These are phyloP conservation scores for Colletotrichum sp. DNA, from an alignment of 2,329 filamentous ascomycete genomes.

Conservation along the genomic window DNA sequence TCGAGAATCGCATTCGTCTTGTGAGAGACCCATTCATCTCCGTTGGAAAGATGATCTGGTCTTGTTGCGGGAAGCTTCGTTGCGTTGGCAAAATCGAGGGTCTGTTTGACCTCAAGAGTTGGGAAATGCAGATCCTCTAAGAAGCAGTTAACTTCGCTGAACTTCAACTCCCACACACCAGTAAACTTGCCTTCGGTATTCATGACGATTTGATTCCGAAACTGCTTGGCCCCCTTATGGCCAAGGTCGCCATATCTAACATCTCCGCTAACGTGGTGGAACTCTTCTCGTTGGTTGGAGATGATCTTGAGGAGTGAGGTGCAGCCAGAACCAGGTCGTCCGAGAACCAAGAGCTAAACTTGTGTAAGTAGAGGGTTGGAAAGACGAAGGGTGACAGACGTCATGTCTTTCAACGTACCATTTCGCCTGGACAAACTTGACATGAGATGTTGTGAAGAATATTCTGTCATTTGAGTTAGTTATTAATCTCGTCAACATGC, in stretches of 20 bases:
- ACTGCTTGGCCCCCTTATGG: slow-evolving; percentile 26
- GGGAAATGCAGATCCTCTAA: slow-evolving; percentile 69
- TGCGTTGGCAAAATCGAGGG: slow-evolving; percentile 69
- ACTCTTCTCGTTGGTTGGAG: slow-evolving; percentile 32
- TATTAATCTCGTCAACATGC: neutral
- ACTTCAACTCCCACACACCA: neutral
- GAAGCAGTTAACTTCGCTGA: neutral
- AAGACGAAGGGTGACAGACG: neutral
- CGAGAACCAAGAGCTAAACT: slow-evolving; percentile 34
- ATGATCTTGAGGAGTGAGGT: slow-evolving; percentile 34
- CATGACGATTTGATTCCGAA: slow-evolving; percentile 33
- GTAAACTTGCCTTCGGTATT: slow-evolving; percentile 30
- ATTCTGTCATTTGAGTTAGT: neutral
- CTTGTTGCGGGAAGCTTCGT: slow-evolving; percentile 67
- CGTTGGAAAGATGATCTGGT: slow-evolving; percentile 36
- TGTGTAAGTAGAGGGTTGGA: neutral
- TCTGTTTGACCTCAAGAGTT: slow-evolving; percentile 70
- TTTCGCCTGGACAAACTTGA: neutral
- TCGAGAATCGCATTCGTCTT: slow-evolving; percentile 43
- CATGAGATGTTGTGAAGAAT: neutral
- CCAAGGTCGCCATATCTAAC: slow-evolving; percentile 30
- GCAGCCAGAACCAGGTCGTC: slow-evolving; percentile 35
- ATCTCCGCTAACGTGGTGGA: slow-evolving; percentile 30
- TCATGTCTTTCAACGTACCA: neutral
- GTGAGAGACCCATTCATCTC: slow-evolving; percentile 26